Evolutionary conservation across 164 flowering plant species (phyloP).

Genomic region (Magnolia kwangsiensis): DNA sequence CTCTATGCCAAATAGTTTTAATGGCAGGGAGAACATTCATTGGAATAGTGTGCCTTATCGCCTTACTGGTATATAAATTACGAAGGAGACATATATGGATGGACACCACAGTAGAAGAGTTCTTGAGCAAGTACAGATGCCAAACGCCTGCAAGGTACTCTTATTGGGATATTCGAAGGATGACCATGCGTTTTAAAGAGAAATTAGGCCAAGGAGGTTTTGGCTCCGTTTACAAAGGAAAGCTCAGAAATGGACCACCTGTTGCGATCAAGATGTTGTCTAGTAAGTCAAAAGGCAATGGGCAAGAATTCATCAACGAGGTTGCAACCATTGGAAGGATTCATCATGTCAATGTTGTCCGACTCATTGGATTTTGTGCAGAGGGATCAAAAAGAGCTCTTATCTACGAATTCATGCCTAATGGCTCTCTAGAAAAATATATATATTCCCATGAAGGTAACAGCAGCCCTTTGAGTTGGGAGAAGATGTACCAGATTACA

Average conservation of each 20-base stretch:
- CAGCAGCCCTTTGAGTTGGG: not conserved
- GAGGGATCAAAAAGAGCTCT: constrained; percentile 7
- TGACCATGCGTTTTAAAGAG: no score
- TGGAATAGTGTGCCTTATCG: not conserved
- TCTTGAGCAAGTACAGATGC: not conserved
- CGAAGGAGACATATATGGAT: not conserved
- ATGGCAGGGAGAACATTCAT: not conserved
- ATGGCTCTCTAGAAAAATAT: constrained; percentile 9
- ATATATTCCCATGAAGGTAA: not conserved
- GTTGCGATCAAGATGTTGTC: constrained; percentile 36
- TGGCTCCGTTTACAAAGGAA: no score
- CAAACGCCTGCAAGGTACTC: constrained; percentile 16
- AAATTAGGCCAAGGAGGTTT: no score
- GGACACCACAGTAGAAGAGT: constrained; percentile 2
- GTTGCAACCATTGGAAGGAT: constrained; percentile 7
- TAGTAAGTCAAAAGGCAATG: not conserved
- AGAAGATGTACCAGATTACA: not conserved
- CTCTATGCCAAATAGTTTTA: no score
- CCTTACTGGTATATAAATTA: not conserved
- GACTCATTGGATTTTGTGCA: constrained; percentile 1
- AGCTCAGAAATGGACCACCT: constrained; percentile 27
- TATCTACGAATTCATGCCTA: constrained; percentile 13
- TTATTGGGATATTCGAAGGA: no score
- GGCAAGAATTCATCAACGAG: constrained; percentile 10
- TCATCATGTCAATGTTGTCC: constrained; percentile 10